Conservation (phyloP, 345 rosid species). For the Citrus cavaleriei region DNA sequence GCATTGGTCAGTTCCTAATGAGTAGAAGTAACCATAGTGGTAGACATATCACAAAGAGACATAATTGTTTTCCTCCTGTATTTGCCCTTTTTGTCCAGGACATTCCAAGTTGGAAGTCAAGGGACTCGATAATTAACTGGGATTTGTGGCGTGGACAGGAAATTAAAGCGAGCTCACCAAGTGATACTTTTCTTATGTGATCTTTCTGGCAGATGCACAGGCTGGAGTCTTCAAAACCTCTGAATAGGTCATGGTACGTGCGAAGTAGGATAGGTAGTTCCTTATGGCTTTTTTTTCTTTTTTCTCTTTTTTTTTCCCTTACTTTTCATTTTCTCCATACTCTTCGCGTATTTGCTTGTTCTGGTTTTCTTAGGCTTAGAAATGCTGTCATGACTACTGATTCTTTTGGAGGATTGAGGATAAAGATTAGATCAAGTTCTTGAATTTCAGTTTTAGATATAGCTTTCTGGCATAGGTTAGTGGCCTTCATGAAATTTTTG, state of each 20-base stretch:
- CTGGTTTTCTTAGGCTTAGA: neutral
- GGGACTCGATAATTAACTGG: neutral
- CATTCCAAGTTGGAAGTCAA: neutral
- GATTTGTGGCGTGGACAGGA: slow-evolving; percentile 13
- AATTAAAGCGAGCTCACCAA: slow-evolving; percentile 4
- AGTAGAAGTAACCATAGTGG: slow-evolving; percentile 15
- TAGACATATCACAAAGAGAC: slow-evolving; percentile 7
- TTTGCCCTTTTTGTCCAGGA: slow-evolving; percentile 25
- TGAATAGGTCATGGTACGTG: slow-evolving; percentile 9
- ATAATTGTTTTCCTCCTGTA: slow-evolving; percentile 21
- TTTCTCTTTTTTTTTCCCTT: neutral
- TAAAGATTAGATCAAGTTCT: neutral
- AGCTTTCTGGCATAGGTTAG: neutral
- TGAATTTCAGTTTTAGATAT: neutral
- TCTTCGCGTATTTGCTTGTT: neutral
- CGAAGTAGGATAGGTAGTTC: neutral
- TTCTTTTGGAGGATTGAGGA: neutral
- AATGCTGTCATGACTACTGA: neutral
- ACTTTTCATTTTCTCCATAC: neutral
- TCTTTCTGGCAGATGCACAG: slow-evolving; percentile 11
- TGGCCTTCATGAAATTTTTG: neutral
- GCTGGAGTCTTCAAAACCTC: slow-evolving; percentile 13
- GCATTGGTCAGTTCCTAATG: neutral
- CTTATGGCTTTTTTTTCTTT: no score
- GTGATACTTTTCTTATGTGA: slow-evolving; percentile 15